Base-by-base conservation (phyloP, 108 stramenopile species). In the Cylindrotheca closterium region DNA sequence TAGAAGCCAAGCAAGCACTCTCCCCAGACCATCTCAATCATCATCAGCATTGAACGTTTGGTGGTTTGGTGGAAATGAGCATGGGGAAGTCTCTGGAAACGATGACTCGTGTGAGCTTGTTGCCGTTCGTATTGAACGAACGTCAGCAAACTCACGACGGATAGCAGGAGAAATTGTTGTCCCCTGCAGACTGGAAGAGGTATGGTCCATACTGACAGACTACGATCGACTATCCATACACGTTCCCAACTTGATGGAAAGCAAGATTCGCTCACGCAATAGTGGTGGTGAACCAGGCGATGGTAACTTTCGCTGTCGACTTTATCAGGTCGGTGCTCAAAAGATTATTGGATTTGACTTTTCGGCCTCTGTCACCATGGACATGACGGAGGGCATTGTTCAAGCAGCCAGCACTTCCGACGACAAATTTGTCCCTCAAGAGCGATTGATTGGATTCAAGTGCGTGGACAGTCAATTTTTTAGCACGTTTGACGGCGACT, bases 271-370 rank as follows among this genome's bases (percentile, higher is more conserved):
- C 5, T 30, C 49, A 19, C 19, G 27, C 42, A 54, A 47, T 17
- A 33, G 47, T 1, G 30, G 10, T 0, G 77, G 74, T 2, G 52
- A 60, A 24, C 75, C 66, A 12, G 84, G 84, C n/a, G 84, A 85
- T 70, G 84, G 84, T 18, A 33, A 30, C 15, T 81, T 66, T 50
- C 59, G 60, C 23, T 85, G 88, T 26, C 68, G 87, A 23, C 79
- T 96, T 0, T 95, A 75, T 77, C 96, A 96, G 65, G 86, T 83
- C 30, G 96, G 96, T 32, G 92, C 96, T 15, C 96, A 96, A 59
- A 90, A 89, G 37, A 96, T 96, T 61, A 77, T 94, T 48, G 96
- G 96, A 0, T 96, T 96, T 67, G 87, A 95, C 61, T 96, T 96
- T 60, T 85, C 88, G 19, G 96, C 94, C 0, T 70, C 65, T 32